phyloP scores from a whole-genome alignment of 441 rosid species.

The Brassica hybrid region DNA sequence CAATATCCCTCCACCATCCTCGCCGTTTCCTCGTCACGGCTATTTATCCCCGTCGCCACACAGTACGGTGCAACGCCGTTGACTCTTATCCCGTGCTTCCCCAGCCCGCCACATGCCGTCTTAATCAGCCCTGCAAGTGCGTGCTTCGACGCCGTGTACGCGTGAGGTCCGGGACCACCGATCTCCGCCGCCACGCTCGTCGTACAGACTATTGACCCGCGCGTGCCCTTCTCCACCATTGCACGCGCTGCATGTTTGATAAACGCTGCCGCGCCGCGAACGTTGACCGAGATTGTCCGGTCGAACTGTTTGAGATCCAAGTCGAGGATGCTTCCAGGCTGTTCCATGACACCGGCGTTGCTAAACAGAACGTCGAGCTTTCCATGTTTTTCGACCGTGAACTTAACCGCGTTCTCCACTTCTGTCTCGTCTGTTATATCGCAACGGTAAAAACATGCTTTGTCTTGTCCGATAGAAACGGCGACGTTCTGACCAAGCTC shows the following conservation, averaged over 20 bases:
- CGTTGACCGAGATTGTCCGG: not conserved
- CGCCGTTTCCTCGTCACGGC: not conserved
- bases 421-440: not conserved
- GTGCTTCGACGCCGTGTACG: not conserved
- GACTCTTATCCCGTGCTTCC: not conserved
- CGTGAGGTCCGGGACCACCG: not conserved
- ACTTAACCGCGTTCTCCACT: not conserved
- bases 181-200: not conserved
- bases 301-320: not conserved
- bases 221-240: not conserved
- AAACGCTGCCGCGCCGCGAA: not conserved
- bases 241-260: slow-evolving; percentile 3
- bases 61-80: not conserved
- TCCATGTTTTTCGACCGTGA: not conserved
- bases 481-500: not conserved
- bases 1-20: not conserved
- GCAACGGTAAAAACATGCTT: slow-evolving; percentile 3
- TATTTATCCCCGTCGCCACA: not conserved
- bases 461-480: not conserved
- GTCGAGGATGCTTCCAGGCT: not conserved
- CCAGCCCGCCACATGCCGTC: not conserved
- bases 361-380: not conserved
- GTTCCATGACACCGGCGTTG: not conserved
- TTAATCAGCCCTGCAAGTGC: not conserved
- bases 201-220: not conserved